phyloP scores from a whole-genome alignment of 2,329 filamentous ascomycete genomes.

The Aspergillus pseudoglaucus region DNA sequence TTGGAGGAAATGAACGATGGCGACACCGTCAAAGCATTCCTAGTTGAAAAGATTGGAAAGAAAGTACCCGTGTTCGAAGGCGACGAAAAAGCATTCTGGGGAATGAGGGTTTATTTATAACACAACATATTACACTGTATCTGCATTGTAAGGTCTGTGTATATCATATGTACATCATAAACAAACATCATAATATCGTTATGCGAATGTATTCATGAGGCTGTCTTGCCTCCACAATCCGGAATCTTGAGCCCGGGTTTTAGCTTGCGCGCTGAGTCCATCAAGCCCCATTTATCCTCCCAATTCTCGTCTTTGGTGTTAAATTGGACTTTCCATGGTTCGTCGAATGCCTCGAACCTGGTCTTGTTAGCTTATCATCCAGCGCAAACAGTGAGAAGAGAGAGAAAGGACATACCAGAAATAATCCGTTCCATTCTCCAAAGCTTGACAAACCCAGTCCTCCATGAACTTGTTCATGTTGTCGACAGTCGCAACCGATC shows the following conservation, averaged over 20 bases:
- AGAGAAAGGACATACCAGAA: conserved; percentile 61
- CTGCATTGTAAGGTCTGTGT: no score
- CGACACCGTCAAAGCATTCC: conserved; percentile 18
- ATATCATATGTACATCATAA: conserved; percentile 4
- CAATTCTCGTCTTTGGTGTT: conserved; percentile 64
- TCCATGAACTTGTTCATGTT: conserved; percentile 83
- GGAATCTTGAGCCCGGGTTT: conserved; percentile 82
- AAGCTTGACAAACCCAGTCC: conserved; percentile 73
- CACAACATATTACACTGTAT: not conserved
- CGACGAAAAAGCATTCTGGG: conserved; percentile 33
- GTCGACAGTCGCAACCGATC: conserved; percentile 69
- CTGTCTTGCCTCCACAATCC: conserved; percentile 71
- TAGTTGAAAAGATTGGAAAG: conserved; percentile 13
- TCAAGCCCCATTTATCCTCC: conserved; percentile 94
- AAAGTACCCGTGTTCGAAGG: conserved; percentile 24
- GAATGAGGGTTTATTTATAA: conserved; percentile 27
- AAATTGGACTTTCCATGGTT: conserved; percentile 83
- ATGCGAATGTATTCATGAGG: conserved; percentile 29
- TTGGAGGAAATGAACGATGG: conserved; percentile 31
- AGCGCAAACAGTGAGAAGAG: not conserved
- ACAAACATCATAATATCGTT: conserved; percentile 2
- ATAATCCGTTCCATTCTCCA: conserved; percentile 80
- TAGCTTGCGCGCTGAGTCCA: conserved; percentile 77
- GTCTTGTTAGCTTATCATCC: conserved; percentile 9
- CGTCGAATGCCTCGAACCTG: conserved; percentile 89